Base-by-base conservation (phyloP, 1,284 basidiomycete genomes). In the Rhodotorula glutinis region DNA sequence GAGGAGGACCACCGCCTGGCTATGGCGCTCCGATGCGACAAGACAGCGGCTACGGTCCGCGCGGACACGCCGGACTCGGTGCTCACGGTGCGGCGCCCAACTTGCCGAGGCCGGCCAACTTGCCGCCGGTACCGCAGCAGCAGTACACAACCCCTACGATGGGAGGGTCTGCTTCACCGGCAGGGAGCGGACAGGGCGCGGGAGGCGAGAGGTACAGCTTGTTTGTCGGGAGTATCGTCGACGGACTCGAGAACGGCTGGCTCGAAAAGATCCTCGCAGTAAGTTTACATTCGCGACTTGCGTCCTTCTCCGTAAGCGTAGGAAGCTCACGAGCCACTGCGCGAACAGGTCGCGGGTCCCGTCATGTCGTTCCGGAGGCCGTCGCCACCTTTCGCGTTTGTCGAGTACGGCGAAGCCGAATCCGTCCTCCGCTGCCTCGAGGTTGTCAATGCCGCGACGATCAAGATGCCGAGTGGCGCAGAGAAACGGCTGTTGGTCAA, bases 391-490 rank as follows among this genome's bases (percentile, higher is more conserved):
- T 77, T 78, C 62, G 77, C 73, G 0, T 78, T 78, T 55, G 76
- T 75, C 41, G 77, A 78, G 47, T 77, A 77, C 58, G 69, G 72
- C 21, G 77, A 77, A 49, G 63, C 76, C 25, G 76, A 77, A 65
- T 69, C 69, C n/a, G 77, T 78, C 43, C 64, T 78, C 49, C 67
- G 76, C 16, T 74, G 72, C 60, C 62, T 78, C 54, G 76, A 75
- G 51, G 70, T 77, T 14, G 63, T 78, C 46, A 71, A 77, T 57
- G 76, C 75, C 21, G 63, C 69, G 16, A 60, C 11, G 16, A 54
- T 78, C 54, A 65, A 71, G 29, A 69, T 64, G 43, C 57, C 63
- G 57, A 59, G 58, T 4, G 74, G 77, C 10, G 54, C 63, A 33
- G 71, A 65, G 13, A 75, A 76, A 61, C 55, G 63, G 30, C 55